These are phyloP conservation scores for Floccularia luteovirens DNA, from an alignment of 768 basidiomycete genomes.

Conservation along the genomic window DNA sequence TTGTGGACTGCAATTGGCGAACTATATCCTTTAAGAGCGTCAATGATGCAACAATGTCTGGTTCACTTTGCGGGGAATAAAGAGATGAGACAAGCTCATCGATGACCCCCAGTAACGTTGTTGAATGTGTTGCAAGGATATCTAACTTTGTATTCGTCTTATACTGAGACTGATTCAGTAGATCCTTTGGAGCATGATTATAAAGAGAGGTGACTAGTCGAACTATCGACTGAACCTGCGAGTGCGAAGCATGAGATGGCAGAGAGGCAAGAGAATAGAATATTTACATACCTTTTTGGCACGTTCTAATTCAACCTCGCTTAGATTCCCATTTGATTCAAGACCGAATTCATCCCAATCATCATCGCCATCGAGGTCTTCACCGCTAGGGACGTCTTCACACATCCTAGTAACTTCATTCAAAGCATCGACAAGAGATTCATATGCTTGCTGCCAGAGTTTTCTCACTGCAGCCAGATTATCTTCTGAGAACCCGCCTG, in stretches of 20 bases:
- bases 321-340: constrained; percentile 35
- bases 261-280: background rate
- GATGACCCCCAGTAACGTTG: constrained; percentile 40
- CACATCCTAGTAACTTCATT: constrained; percentile 52
- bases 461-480: constrained; percentile 52
- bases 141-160: constrained; percentile 33
- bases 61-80: constrained; percentile 53
- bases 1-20: constrained; percentile 21
- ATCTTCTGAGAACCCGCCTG: constrained; percentile 42
- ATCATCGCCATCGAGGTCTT: constrained; percentile 32
- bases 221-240: constrained; percentile 51
- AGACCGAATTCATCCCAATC: constrained; percentile 65
- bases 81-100: constrained; percentile 66
- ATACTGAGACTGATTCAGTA: constrained; percentile 24
- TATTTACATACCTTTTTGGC: constrained; percentile 42
- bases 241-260: constrained; percentile 1
- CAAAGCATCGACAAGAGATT: constrained; percentile 52
- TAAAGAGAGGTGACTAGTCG: constrained; percentile 57
- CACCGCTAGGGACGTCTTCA: constrained; percentile 24
- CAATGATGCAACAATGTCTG: constrained; percentile 31
- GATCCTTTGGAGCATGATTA: constrained; percentile 46
- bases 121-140: constrained; percentile 39
- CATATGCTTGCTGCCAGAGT: constrained; percentile 42
- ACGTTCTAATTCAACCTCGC: constrained; percentile 42
- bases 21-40: constrained; percentile 27